Percentiles rank a stretch among this genome's conserved stretches.
Conservation (phyloP, 2,329 filamentous ascomycete species). For the Grosmannia serpens region DNA sequence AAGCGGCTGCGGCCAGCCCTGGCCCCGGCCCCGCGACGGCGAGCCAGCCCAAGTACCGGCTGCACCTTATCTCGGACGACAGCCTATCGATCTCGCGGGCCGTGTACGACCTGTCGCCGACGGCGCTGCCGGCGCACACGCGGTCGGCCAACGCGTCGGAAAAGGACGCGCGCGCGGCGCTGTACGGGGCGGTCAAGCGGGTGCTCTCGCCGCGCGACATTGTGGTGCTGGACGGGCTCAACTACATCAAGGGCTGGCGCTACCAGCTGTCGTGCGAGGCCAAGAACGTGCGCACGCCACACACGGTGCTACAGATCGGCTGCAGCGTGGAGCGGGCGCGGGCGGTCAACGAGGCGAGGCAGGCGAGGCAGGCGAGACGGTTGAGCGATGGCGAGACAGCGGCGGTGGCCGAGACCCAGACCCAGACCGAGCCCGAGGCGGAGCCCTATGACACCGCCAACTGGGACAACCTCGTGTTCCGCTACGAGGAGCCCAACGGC, state of each 20-base stretch:
- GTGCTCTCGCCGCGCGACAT: slow-evolving; percentile 61
- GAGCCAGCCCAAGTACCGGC: slow-evolving; percentile 36
- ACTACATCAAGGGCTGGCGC: slow-evolving; percentile 85
- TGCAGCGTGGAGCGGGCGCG: slow-evolving; percentile 40
- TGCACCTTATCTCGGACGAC: slow-evolving; percentile 66
- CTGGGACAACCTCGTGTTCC: slow-evolving; percentile 70
- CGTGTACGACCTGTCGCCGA: slow-evolving; percentile 58
- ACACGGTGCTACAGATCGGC: slow-evolving; percentile 60
- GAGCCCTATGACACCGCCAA: slow-evolving; percentile 44
- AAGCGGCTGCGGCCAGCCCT: slow-evolving; percentile 9
- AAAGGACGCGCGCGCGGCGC: slow-evolving; percentile 67
- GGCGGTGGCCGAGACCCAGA: neutral
- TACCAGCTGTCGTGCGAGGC: slow-evolving; percentile 81
- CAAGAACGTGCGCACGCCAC: slow-evolving; percentile 65
- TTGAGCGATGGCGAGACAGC: neutral
- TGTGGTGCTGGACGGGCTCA: slow-evolving; percentile 67
- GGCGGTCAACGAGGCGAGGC: slow-evolving; percentile 47
- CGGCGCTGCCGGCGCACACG: slow-evolving; percentile 41
- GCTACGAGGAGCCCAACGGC: slow-evolving; percentile 77
- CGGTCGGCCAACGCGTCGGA: slow-evolving; percentile 64
- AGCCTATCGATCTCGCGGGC: slow-evolving; percentile 55
- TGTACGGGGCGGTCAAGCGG: slow-evolving; percentile 70
- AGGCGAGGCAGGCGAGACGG: slow-evolving; percentile 21
- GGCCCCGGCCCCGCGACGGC: too few relatives aligned
- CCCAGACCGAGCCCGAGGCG: neutral